Conservation (phyloP, 2,329 filamentous ascomycete species). For the Beauveria varroae region DNA sequence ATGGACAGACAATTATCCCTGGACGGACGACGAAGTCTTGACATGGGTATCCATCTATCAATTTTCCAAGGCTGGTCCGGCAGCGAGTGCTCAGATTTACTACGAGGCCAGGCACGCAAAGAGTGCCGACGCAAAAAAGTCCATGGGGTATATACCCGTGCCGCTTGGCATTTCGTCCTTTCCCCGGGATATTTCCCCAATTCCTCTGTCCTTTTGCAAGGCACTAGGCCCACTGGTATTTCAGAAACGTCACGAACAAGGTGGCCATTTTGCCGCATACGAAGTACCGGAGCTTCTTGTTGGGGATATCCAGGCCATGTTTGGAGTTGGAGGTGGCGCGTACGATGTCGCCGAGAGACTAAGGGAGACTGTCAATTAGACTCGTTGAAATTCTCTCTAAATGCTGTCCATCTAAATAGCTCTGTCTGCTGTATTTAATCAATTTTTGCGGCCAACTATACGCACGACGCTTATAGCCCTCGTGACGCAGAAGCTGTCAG, state of each 20-base stretch:
- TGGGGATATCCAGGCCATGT: slow-evolving; percentile 49
- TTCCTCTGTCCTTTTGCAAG: slow-evolving; percentile 23
- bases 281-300: slow-evolving; percentile 48
- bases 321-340: slow-evolving; percentile 21
- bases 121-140: slow-evolving; percentile 14
- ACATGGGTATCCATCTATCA: slow-evolving; percentile 70
- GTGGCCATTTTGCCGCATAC: slow-evolving; percentile 55
- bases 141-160: slow-evolving; percentile 25
- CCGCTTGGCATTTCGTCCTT: slow-evolving; percentile 45
- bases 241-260: slow-evolving; percentile 40
- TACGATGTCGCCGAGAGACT: background rate
- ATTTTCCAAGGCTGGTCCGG: slow-evolving; percentile 61
- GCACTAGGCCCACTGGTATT: slow-evolving; percentile 53
- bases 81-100: slow-evolving; percentile 62
- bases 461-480: no score
- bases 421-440: no score
- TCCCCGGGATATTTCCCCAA: slow-evolving; percentile 51
- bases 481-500: no score
- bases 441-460: no score
- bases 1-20: slow-evolving; percentile 65
- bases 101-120: slow-evolving; percentile 52
- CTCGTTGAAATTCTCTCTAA: no score
- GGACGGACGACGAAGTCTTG: slow-evolving; percentile 69
- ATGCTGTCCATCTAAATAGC: no score
- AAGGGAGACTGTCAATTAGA: background rate